These are phyloP conservation scores for Neofusicoccum cordaticola DNA, from an alignment of 2,329 filamentous ascomycete species.

Conservation along the genomic window DNA sequence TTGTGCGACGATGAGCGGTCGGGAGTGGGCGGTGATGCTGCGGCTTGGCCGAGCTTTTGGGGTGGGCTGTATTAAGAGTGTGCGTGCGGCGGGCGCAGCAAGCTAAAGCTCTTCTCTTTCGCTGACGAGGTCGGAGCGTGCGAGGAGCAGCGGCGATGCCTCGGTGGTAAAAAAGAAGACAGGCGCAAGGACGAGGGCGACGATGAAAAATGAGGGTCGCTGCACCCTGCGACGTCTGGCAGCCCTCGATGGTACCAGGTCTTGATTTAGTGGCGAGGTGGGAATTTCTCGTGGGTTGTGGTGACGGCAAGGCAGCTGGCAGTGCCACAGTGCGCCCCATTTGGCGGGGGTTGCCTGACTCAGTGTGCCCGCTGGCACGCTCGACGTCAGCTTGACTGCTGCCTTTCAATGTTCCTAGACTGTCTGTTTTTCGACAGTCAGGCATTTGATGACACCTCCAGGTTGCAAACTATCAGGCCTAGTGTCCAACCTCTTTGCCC, in stretches of 20 bases:
- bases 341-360: slow-evolving; percentile 15
- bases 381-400: not conserved
- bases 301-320: slow-evolving; percentile 10
- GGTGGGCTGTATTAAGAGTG: not conserved
- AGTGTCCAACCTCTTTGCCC: not conserved
- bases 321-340: slow-evolving; percentile 12
- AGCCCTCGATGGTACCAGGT: not conserved
- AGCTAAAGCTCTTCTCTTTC: slow-evolving; percentile 7
- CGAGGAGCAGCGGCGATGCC: not conserved
- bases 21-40: not conserved
- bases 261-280: slow-evolving; percentile 10
- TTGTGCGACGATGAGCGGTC: not conserved
- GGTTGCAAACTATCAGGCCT: no score
- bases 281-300: slow-evolving; percentile 16
- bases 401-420: not conserved
- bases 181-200: not conserved
- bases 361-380: not conserved
- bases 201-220: not conserved
- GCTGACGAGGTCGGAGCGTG: not conserved
- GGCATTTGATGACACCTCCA: no score
- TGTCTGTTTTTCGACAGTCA: no score
- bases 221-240: not conserved
- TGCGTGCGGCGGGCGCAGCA: not conserved
- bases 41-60: not conserved
- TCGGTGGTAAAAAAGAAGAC: not conserved